Conservation (phyloP, 805 yeast species). For the Maudiozyma serrabonitensis region DNA sequence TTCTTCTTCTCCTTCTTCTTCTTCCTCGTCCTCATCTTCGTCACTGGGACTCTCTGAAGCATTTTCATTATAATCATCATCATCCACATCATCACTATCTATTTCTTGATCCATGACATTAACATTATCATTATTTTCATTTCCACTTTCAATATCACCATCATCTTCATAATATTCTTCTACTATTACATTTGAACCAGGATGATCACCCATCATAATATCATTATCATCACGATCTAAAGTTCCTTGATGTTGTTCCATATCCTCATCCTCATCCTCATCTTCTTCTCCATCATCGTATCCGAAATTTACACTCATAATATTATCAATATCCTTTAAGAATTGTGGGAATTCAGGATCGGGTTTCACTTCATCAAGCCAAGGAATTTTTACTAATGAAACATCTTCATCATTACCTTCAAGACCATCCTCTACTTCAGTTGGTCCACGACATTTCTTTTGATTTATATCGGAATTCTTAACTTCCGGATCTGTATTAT, state of each 20-base stretch:
- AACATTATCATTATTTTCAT: background rate
- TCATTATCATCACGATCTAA: constrained; percentile 1
- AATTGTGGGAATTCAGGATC: constrained; percentile 15
- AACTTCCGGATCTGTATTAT: background rate
- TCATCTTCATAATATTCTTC: constrained; percentile 6
- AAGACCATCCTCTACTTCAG: background rate
- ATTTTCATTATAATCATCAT: constrained; percentile 6
- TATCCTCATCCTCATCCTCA: constrained; percentile 8
- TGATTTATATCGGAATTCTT: background rate
- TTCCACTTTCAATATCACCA: background rate
- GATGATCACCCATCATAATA: background rate
- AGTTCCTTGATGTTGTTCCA: background rate
- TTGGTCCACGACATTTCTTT: background rate
- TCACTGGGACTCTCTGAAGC: constrained; percentile 10
- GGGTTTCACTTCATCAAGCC: constrained; percentile 18
- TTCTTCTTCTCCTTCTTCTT: constrained; percentile 6
- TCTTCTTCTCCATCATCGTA: constrained; percentile 27
- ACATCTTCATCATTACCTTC: constrained; percentile 17
- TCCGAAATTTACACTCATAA: constrained; percentile 26
- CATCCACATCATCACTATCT: constrained; percentile 9
- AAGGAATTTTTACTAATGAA: constrained; percentile 21
- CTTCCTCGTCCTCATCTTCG: constrained; percentile 8
- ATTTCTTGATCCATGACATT: constrained; percentile 10
- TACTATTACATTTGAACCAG: constrained; percentile 1
- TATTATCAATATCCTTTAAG: constrained; percentile 23